Percentiles rank a stretch among this genome's conserved stretches.
Evolutionary conservation across 1,284 basidiomycete genomes (phyloP).

Genomic region (Ceratobasidium sp.): DNA sequence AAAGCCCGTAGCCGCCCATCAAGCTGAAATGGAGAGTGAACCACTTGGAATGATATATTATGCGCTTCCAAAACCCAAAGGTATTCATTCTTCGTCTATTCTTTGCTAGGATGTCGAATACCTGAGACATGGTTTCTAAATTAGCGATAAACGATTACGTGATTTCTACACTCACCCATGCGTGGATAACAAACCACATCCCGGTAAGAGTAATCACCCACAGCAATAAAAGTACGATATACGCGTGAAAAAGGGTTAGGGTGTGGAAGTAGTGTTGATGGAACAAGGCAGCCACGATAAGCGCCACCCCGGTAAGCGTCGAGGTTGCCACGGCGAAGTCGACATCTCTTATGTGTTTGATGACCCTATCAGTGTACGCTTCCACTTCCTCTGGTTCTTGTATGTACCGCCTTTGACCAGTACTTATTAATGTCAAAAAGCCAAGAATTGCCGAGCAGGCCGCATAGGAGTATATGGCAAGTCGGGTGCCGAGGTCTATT

Average conservation of each 20-base stretch:
- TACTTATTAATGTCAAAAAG: constrained; percentile 5
- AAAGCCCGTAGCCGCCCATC: constrained; percentile 36
- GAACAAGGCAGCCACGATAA: constrained; percentile 8
- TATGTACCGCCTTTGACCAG: constrained; percentile 3
- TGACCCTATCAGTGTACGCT: constrained; percentile 8
- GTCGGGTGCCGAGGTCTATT: constrained; percentile 18
- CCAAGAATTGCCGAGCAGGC: constrained; percentile 19
- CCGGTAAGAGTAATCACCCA: constrained; percentile 30
- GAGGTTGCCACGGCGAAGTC: constrained; percentile 15
- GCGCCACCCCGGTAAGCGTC: constrained; percentile 25
- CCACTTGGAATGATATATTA: constrained; percentile 10
- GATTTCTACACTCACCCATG: constrained; percentile 23
- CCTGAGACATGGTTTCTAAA: no score
- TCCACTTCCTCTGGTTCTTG: background rate
- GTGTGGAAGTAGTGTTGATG: constrained; percentile 13
- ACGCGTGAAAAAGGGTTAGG: constrained; percentile 23
- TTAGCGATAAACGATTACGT: no score
- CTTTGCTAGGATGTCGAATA: constrained; percentile 25
- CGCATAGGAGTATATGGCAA: constrained; percentile 25
- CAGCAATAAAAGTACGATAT: constrained; percentile 21
- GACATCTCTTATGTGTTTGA: constrained; percentile 24
- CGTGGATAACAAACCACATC: constrained; percentile 37
- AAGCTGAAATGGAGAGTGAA: constrained; percentile 25
- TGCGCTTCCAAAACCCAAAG: constrained; percentile 1
- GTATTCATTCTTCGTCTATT: constrained; percentile 2